Evolutionary conservation across 257 asterid genomes (phyloP).

Genomic region (Jacaranda mimosifolia): DNA sequence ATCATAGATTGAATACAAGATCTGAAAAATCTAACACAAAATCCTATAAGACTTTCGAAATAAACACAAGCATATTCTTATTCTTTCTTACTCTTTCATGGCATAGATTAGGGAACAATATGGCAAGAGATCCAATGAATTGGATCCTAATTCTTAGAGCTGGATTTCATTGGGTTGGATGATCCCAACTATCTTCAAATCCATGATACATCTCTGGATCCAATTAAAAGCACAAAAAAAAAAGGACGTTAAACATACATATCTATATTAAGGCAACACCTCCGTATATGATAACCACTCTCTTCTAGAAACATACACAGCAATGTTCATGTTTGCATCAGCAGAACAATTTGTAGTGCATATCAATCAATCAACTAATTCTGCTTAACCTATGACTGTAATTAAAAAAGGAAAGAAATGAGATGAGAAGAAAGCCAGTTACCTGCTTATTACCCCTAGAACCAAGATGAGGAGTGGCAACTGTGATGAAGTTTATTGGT

Average conservation of each 20-base stretch:
- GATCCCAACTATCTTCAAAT: not conserved
- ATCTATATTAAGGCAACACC: not conserved
- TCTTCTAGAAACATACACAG: conserved; percentile 11
- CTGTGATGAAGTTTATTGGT: conserved; percentile 86
- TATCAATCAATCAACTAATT: conserved; percentile 14
- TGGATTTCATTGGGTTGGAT: not conserved
- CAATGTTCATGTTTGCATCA: not conserved
- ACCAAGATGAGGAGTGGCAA: conserved; percentile 99
- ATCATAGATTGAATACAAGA: too few relatives aligned
- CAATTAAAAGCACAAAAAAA: too few relatives aligned
- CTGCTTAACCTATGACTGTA: conserved; percentile 20
- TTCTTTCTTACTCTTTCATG: conserved; percentile 10
- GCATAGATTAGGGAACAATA: not conserved
- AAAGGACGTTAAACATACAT: too few relatives aligned
- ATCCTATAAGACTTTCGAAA: conserved; percentile 2
- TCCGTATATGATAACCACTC: not conserved
- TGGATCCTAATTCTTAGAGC: not conserved
- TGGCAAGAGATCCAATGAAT: conserved; percentile 4
- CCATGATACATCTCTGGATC: too few relatives aligned
- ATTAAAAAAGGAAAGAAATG: conserved; percentile 24
- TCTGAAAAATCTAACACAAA: not conserved
- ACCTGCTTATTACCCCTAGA: conserved; percentile 99
- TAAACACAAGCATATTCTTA: not conserved
- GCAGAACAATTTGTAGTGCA: not conserved
- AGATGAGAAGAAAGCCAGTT: conserved; percentile 27